Conservation (phyloP, 2,329 filamentous ascomycete genomes). For the Penicillium rolfsii region DNA sequence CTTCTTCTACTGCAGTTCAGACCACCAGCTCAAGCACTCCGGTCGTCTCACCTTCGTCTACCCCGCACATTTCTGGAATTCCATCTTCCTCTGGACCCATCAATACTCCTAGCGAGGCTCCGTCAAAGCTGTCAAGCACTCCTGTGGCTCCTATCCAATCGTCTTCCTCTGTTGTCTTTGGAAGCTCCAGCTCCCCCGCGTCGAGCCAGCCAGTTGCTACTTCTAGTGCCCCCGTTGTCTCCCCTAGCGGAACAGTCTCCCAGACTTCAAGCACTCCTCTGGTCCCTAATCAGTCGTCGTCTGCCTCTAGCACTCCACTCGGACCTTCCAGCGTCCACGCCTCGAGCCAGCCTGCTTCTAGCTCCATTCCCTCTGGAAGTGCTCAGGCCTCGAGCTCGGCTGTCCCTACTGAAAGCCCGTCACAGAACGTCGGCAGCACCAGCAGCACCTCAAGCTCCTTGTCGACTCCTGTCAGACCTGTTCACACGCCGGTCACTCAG, state of each 20-base stretch:
- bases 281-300: neutral
- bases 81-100: neutral
- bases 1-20: neutral
- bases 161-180: neutral
- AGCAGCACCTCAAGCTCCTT: slow-evolving; percentile 13
- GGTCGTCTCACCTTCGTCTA: neutral
- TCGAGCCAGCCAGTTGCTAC: neutral
- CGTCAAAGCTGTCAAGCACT: neutral
- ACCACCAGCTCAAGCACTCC: neutral
- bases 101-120: neutral
- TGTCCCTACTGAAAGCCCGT: slow-evolving; percentile 1
- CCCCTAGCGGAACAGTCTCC: neutral
- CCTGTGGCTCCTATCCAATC: neutral
- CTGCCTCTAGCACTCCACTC: neutral
- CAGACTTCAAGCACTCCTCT: neutral
- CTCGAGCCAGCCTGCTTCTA: neutral
- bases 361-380: neutral
- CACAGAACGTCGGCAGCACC: slow-evolving; percentile 8
- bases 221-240: neutral
- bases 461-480: slow-evolving; percentile 2
- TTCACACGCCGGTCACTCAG: neutral
- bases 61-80: neutral
- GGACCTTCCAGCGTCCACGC: neutral
- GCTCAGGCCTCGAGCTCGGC: slow-evolving; percentile 5
- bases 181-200: neutral